phyloP scores from a whole-genome alignment of 148 eudicot genomes.

The Arbutus unedo region DNA sequence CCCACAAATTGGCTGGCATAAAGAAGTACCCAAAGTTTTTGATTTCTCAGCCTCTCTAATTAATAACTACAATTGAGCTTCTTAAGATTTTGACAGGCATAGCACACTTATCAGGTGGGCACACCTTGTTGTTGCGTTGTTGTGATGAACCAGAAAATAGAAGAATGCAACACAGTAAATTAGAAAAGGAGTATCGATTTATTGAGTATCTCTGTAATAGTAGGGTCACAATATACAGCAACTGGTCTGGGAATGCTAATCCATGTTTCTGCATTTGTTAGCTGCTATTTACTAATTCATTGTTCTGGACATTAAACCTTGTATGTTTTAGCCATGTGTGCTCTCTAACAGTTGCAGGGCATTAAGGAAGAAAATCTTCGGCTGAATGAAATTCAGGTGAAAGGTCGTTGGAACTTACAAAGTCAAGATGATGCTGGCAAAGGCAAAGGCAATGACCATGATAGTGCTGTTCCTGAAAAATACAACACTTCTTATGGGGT shows the following conservation, averaged over 20 bases:
- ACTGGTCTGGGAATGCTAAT: neutral
- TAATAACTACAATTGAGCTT: too few species aligned
- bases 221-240: neutral
- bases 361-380: conserved; percentile 47
- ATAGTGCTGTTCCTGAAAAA: conserved; percentile 2
- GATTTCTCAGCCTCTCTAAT: too few species aligned
- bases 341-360: conserved; percentile 46
- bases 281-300: neutral
- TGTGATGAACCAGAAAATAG: too few species aligned
- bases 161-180: too few species aligned
- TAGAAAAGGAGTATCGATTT: neutral
- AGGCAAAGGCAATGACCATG: conserved; percentile 17
- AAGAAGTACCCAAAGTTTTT: too few species aligned
- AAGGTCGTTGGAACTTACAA: conserved; percentile 31
- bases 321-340: neutral
- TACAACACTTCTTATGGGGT: conserved; percentile 14
- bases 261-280: neutral
- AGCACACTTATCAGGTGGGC: too few species aligned
- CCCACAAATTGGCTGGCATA: too few species aligned
- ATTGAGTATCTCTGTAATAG: neutral
- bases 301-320: neutral
- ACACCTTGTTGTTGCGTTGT: too few species aligned
- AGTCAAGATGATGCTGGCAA: conserved; percentile 17
- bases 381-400: conserved; percentile 50
- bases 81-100: too few species aligned